These are phyloP conservation scores for Wickerhamiella spandovensis DNA, from an alignment of 805 yeast species.

Conservation along the genomic window DNA sequence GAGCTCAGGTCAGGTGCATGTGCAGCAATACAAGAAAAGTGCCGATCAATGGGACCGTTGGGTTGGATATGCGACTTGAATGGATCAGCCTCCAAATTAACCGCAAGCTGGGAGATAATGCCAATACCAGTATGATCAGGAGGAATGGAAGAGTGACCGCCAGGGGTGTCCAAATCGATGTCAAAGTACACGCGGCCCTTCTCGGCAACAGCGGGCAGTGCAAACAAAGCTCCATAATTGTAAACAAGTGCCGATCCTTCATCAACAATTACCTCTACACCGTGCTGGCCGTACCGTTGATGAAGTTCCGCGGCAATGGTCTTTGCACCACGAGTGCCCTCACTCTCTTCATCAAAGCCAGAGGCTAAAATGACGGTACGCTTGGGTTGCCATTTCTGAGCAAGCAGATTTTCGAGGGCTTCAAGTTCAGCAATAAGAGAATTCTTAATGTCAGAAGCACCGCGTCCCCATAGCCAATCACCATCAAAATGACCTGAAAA, in stretches of 20 bases:
- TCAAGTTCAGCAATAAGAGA: constrained; percentile 46
- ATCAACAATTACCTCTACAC: constrained; percentile 52
- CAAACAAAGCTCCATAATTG: constrained; percentile 35
- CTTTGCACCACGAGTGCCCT: constrained; percentile 52
- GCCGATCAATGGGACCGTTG: constrained; percentile 46
- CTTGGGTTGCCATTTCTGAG: constrained; percentile 37
- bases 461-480: constrained; percentile 53
- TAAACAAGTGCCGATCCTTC: constrained; percentile 42
- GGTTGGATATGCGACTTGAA: constrained; percentile 35
- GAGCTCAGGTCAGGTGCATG: constrained; percentile 26
- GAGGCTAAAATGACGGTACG: constrained; percentile 48
- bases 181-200: constrained; percentile 43
- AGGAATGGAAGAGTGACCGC: constrained; percentile 72
- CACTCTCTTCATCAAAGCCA: constrained; percentile 67
- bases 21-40: constrained; percentile 51
- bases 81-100: constrained; percentile 43
- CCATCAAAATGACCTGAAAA: constrained; percentile 56
- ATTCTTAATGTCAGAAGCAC: constrained; percentile 61
- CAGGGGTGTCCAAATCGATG: constrained; percentile 44
- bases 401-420: constrained; percentile 40
- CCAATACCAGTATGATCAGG: constrained; percentile 78
- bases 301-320: constrained; percentile 34
- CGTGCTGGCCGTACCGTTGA: constrained; percentile 45
- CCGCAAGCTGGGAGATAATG: constrained; percentile 45
- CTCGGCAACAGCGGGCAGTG: constrained; percentile 47